phyloP scores from a whole-genome alignment of 2,329 filamentous ascomycete genomes.

The Colletotrichum shisoi region DNA sequence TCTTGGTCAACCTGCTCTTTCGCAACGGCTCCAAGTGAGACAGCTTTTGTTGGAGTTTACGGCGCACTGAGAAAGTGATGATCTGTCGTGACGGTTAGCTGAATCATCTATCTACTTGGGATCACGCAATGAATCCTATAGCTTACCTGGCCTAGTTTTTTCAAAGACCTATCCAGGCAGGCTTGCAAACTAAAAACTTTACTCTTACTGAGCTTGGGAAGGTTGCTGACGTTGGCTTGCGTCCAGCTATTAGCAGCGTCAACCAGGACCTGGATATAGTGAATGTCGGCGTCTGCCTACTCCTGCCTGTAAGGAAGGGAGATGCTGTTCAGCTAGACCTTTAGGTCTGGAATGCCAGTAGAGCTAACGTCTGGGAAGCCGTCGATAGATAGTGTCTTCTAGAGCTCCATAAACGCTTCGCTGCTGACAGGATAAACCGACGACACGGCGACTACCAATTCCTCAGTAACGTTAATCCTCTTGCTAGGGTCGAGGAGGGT shows the following conservation, averaged over 20 bases:
- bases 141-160: no score
- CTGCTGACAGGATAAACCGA: conserved; percentile 38
- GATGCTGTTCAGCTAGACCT: conserved; percentile 26
- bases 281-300: conserved; percentile 21
- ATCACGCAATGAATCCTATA: no score
- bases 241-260: conserved; percentile 34
- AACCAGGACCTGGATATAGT: conserved; percentile 30
- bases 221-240: background rate
- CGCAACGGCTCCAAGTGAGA: no score
- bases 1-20: no score
- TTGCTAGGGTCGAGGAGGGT: conserved; percentile 1
- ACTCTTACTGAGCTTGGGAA: background rate
- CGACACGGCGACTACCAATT: background rate
- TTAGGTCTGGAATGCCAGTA: conserved; percentile 33
- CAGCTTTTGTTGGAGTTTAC: no score
- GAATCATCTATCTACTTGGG: no score
- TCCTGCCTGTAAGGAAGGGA: conserved; percentile 33
- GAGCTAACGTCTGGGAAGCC: conserved; percentile 29
- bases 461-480: background rate
- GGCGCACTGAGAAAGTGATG: no score
- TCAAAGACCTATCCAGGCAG: no score
- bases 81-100: no score
- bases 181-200: no score
- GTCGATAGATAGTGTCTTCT: background rate
- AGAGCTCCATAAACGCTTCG: conserved; percentile 13